Percentiles rank a stretch among this genome's conserved stretches.
Evolutionary conservation across 805 yeast genomes (phyloP).

Genomic region (Sungouiella thailandica): DNA sequence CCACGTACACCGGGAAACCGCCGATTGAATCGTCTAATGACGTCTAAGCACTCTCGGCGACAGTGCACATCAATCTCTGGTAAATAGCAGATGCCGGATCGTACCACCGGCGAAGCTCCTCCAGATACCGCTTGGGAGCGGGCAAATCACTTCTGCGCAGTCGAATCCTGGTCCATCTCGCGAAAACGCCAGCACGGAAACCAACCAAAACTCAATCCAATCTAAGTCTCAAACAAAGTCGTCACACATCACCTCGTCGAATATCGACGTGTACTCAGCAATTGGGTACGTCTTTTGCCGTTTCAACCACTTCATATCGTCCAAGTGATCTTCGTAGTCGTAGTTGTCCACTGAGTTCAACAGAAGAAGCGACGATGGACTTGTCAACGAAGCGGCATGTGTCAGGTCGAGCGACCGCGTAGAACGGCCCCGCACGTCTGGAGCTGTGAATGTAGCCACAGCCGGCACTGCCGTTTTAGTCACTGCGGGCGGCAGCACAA

Average conservation of each 20-base stretch:
- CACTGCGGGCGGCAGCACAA: conserved; percentile 12
- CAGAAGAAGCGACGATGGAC: conserved; percentile 33
- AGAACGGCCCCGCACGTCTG: background rate
- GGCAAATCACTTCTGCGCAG: too few species aligned
- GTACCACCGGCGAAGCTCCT: too few species aligned
- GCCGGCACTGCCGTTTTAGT: conserved; percentile 5
- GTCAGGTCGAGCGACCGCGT: conserved; percentile 4
- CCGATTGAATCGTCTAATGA: too few species aligned
- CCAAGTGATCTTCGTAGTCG: conserved; percentile 14
- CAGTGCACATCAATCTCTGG: too few species aligned
- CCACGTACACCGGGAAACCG: too few species aligned
- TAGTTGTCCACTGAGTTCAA: conserved; percentile 24
- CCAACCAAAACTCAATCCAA: too few species aligned
- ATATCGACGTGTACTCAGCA: conserved; percentile 14
- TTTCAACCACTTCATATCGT: conserved; percentile 10
- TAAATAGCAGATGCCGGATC: too few species aligned
- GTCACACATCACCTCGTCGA: conserved; percentile 18
- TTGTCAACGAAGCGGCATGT: conserved; percentile 22
- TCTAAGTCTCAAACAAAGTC: conserved; percentile 14
- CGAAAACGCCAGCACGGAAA: too few species aligned
- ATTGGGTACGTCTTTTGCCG: conserved; percentile 12
- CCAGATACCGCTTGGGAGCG: too few species aligned
- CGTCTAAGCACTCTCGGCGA: too few species aligned
- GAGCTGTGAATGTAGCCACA: conserved; percentile 1
- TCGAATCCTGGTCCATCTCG: too few species aligned